A percentile compares a stretch with the other conserved stretches of the same genome.
Conservation (phyloP, 805 yeast species). For the Suhomyces kilbournensis region DNA sequence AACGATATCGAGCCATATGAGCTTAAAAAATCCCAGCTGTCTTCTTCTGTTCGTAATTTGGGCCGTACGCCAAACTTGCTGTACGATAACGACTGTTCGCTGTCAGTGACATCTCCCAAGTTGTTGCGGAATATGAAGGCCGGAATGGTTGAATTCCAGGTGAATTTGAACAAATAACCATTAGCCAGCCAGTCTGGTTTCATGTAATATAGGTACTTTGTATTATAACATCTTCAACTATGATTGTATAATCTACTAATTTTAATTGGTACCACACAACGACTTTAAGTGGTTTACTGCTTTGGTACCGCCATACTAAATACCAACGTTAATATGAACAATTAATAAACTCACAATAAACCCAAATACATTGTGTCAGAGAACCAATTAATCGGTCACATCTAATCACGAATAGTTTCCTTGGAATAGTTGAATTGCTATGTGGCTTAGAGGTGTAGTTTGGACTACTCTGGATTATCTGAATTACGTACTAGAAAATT, state of each 20-base stretch:
- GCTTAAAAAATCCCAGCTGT: constrained; percentile 1
- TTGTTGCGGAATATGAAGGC: constrained; percentile 12
- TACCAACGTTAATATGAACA: neutral
- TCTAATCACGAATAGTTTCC: no score
- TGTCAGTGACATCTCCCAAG: constrained; percentile 4
- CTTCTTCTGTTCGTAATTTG: neutral
- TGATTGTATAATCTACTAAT: no score
- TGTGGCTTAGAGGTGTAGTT: no score
- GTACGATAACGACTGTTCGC: constrained; percentile 1
- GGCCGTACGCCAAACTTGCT: constrained; percentile 2
- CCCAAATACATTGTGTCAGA: no score
- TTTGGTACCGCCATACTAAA: neutral
- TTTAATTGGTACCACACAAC: neutral
- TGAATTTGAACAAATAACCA: constrained; percentile 7
- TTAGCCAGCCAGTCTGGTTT: neutral
- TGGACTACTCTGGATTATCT: no score
- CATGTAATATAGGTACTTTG: neutral
- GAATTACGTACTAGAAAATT: no score
- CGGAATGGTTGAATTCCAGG: constrained; percentile 15
- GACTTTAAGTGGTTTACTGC: no score
- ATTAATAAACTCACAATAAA: no score
- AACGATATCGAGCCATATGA: constrained; percentile 4
- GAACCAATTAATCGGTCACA: no score
- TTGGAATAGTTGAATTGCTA: neutral
- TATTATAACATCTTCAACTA: neutral